Percentiles rank a stretch among this genome's conserved stretches.
Evolutionary conservation across 192 early-diverging fungal species (phyloP).

Genomic region (Allomyces javanicus): DNA sequence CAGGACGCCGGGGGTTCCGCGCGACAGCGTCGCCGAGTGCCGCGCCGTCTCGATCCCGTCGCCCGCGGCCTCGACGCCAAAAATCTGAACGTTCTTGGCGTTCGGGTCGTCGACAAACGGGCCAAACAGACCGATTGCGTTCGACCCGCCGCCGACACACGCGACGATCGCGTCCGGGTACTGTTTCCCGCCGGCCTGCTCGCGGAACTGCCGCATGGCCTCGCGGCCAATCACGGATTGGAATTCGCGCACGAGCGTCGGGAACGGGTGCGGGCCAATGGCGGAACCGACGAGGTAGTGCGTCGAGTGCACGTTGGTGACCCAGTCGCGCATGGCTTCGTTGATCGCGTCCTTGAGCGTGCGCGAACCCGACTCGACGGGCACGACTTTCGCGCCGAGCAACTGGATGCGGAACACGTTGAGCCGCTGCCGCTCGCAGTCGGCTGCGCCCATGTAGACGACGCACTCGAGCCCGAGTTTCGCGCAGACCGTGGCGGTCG

Average conservation of each 20-base stretch:
- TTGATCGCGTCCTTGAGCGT: slow-evolving; percentile 98
- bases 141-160: slow-evolving; percentile 93
- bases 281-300: slow-evolving; percentile 95
- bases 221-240: slow-evolving; percentile 93
- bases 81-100: slow-evolving; percentile 45
- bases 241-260: slow-evolving; percentile 89
- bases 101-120: slow-evolving; percentile 65
- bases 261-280: slow-evolving; percentile 95
- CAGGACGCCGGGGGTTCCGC: slow-evolving; percentile 75
- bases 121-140: slow-evolving; percentile 94
- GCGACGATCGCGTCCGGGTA: slow-evolving; percentile 77
- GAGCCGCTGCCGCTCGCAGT: slow-evolving; percentile 76
- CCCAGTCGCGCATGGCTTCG: slow-evolving; percentile 97
- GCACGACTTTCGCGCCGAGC: slow-evolving; percentile 79
- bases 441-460: slow-evolving; percentile 96
- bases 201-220: slow-evolving; percentile 62
- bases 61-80: slow-evolving; percentile 91
- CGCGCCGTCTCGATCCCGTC: slow-evolving; percentile 66
- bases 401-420: slow-evolving; percentile 92
- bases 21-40: slow-evolving; percentile 77
- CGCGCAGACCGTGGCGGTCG: slow-evolving; percentile 92
- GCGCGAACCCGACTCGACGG: slow-evolving; percentile 49
- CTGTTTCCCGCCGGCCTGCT: slow-evolving; percentile 49
- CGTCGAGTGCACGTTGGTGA: slow-evolving; percentile 79
- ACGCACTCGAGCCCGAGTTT: slow-evolving; percentile 92